Evolutionary conservation across 1,284 basidiomycete species (phyloP), one percentile per base, ranked within the genome.

Genomic region (Cryptococcus amylolentus): DNA sequence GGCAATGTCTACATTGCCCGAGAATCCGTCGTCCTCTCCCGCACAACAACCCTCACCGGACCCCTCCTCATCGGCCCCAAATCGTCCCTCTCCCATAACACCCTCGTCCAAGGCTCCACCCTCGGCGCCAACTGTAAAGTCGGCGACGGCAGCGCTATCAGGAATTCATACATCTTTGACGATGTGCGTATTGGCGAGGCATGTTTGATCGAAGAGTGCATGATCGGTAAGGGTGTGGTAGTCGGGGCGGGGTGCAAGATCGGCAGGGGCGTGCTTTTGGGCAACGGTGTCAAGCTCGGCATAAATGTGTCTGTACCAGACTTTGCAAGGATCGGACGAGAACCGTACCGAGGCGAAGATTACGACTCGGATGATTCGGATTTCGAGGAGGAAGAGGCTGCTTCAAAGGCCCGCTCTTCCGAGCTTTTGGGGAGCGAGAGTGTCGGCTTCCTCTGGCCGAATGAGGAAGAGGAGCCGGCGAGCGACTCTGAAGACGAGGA

Each of bases 1-100:
- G 91, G 90, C 5, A 90, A 92, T 76, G 85, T 87, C 64, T 97
- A 97, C 74, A 83, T 93, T 56, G 84, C 91, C 13, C 84, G 85
- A 64, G 86, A 86, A 59, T 83, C 86, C 1, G 88, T 91, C 55
- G 65, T 82, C 35, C 82, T 93, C 23, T 86, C 89, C 51, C 77
- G 79, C 62, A 91, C 89, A 3, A 74, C 76, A 2, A 66, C 64
- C 3, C 61, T 77, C 16, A 62, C 54, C 28, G 76, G 70, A 10
- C 73, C 72, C 4, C 54, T 66, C 2, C 63, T 73, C 23, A 69
- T 76, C 39, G 73, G 72, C 28, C 70, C 71, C 23, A 67, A 63
- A 8, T 65, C 58, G 18, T 47, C 65, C 16, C 60, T 76, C 6
- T 60, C 66, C n/a, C 66, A 71, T 55, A 63, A 76, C 60, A 76